Evolutionary conservation across 192 early-diverging fungal species (phyloP), one percentile per base, ranked within the genome.

Genomic region (Chytriomyces sp.): DNA sequence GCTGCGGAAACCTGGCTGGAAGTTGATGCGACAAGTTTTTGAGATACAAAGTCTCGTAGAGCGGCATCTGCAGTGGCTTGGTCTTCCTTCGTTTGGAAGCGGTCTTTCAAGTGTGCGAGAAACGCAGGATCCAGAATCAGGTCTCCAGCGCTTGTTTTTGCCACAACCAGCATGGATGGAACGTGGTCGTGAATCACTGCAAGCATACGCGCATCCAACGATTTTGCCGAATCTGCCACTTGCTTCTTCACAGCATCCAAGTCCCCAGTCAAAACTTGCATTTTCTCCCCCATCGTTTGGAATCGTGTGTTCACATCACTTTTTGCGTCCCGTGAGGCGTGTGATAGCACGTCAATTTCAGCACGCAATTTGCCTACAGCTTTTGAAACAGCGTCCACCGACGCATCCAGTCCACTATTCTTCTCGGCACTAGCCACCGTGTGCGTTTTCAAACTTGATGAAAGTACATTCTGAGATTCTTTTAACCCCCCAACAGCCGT

Each of bases 31-130:
- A 16, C 20, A 18, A 71, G 48, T 35, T 71, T 48, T 28, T 69
- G 48, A 7, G 68, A 49, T 53, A 73, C 62, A 23, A 73, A 43
- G n/a, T 73, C 60, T 7, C 45, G 53, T 13, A 73, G 43, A 8
- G 44, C 7, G 44, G 71, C 11, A 24, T 73, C 71, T 18, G 71
- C 60, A n/a, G 62, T 35, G 7, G 60, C 24, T 7, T 20, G 9
- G 1, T 50, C 11, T 50, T n/a, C 53, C 26, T 47, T 44, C 2
- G 47, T 23, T 7, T 10, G 45, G 9, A 73, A n/a, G 16, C 62
- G 60, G 18, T 73, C 60, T 60, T 73, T 73, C 60, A 73, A 47
- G 7, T 44, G 45, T 57, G 16, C 53, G 59, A 60, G 62, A 61
- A 73, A 61, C 11, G 9, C 71, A 7, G 71, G 71, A 16, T 73